These are phyloP conservation scores for Trametes cubensis DNA, from an alignment of 768 basidiomycete genomes.

Conservation along the genomic window DNA sequence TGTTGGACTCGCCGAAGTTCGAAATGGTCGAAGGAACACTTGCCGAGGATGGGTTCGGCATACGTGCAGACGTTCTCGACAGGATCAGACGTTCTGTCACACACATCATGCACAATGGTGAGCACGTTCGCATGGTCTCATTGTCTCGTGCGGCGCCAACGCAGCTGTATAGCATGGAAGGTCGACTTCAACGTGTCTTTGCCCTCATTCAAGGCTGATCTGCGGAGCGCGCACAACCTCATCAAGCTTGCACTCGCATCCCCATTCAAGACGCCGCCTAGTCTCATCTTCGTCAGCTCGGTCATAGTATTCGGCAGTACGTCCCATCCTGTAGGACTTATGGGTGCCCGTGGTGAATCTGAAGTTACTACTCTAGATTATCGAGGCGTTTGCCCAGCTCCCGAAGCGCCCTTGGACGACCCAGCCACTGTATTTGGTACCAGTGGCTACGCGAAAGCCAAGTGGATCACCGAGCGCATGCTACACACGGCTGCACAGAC, in stretches of 20 bases:
- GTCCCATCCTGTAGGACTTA: too few relatives aligned
- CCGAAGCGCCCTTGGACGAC: constrained; percentile 25
- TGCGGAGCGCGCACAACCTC: constrained; percentile 25
- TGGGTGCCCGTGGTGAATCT: neutral
- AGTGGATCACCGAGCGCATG: constrained; percentile 47
- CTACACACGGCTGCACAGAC: constrained; percentile 34
- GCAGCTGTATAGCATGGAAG: constrained; percentile 36
- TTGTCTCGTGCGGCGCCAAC: neutral
- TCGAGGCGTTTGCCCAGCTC: neutral
- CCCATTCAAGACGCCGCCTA: constrained; percentile 6
- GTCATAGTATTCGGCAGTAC: constrained; percentile 12
- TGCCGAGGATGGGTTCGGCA: constrained; percentile 18
- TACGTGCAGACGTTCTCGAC: constrained; percentile 8
- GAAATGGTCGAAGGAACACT: constrained; percentile 37
- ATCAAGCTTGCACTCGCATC: constrained; percentile 17
- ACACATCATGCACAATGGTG: neutral
- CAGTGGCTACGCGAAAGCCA: constrained; percentile 48
- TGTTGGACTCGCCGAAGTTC: constrained; percentile 37
- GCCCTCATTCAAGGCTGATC: constrained; percentile 41
- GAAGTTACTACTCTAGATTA: constrained; percentile 2
- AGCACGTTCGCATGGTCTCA: neutral
- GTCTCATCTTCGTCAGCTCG: constrained; percentile 29
- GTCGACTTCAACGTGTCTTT: constrained; percentile 46
- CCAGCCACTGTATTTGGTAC: constrained; percentile 37
- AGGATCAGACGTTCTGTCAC: constrained; percentile 7